Base-by-base conservation (phyloP, 1,284 basidiomycete species). In the Irpex sp. region DNA sequence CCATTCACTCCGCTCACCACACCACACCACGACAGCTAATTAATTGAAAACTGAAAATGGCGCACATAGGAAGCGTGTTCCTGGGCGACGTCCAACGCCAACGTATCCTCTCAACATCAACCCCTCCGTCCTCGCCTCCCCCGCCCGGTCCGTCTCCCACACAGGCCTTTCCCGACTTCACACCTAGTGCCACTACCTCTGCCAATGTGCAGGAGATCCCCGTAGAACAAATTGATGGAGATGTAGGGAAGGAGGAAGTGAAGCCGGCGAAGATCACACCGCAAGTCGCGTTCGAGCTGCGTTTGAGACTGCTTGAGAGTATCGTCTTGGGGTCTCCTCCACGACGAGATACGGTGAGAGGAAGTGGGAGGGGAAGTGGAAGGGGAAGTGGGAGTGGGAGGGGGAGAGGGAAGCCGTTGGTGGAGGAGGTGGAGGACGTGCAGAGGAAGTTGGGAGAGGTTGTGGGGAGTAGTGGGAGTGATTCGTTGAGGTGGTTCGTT, bases 241-340 rank as follows among this genome's bases (percentile, higher is more conserved):
- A 33, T 7, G 28, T 33, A 6, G 28, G 7, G 28, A 33, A 54
- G 52, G 33, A 18, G 52, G 33, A 2, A 5, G 10, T 35, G 52
- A 28, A 14, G 10, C 52, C 52, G 14, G 12, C 52, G 21, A 54
- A 54, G 28, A 28, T 93, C 57, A 81, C 86, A 49, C 86, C 90
- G 2, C 73, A 72, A 0, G 75, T 90, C 14, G 86, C 90, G 2
- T 74, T 93, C 7, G 87, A 91, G 67, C 75, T 93, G 36, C 81
- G 90, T 1, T 71, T 92, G 36, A 77, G 87, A 59, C 91, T 88
- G 88, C 74, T 93, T 0, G 90, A 92, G 69, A 87, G 88, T 10
- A 75, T 93, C 58, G 74, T 92, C 6, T 73, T 85, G 39, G 91
- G 90, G 45, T 80, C 87, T 33, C n/a, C n/a, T n/a, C n/a, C n/a